Base-by-base conservation (phyloP, 2,329 filamentous ascomycete genomes). In the Calonectria multiphialidica region DNA sequence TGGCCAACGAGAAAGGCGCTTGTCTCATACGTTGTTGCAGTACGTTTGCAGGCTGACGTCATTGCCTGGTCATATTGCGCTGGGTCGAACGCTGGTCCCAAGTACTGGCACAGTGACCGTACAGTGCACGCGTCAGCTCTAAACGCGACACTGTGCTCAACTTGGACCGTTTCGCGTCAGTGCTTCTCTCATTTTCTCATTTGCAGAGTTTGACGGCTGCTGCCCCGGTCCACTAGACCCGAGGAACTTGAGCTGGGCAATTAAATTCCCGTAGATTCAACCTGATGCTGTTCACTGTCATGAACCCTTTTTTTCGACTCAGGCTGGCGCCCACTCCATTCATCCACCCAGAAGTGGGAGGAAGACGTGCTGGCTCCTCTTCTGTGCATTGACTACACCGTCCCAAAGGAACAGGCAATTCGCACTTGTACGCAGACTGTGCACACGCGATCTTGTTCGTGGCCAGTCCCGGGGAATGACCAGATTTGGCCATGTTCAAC, bases 61-160 rank as follows among this genome's bases (percentile, higher is more conserved):
- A 79, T 79, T 61, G 35, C 23, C 53, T 64, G 66, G 72, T 79
- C 77, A 79, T 79, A 74, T 76, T 78, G 72, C 75, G 72, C 72
- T 70, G 49, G 37, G 49, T 62, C 65, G 63, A 71, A 61, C 68
- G 35, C 44, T 59, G 37, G 16, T n/a, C 66, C 49, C 62, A 66
- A 73, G 74, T 77, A 71, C 72, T 67, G 65, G 55, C 77, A 79
- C 77, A 79, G 77, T 79, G 77, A 47, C 35, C 63, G 66, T 49
- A 42, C 50, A 47, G 66, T 44, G 50, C 53, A 49, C 68, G 62
- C 71, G 57, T 59, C 37, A 63, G 45, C 55, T 47, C 35, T 25
- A 47, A 68, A 40, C 40, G 62, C 35, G 71, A 74, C 76, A 79
- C 77, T 76, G 74, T 79, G 62, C 68, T 73, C 28, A 35, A 72